Evolutionary conservation across 352 stramenopile species (phyloP).

Genomic region (Phytophthora tentaculata): DNA sequence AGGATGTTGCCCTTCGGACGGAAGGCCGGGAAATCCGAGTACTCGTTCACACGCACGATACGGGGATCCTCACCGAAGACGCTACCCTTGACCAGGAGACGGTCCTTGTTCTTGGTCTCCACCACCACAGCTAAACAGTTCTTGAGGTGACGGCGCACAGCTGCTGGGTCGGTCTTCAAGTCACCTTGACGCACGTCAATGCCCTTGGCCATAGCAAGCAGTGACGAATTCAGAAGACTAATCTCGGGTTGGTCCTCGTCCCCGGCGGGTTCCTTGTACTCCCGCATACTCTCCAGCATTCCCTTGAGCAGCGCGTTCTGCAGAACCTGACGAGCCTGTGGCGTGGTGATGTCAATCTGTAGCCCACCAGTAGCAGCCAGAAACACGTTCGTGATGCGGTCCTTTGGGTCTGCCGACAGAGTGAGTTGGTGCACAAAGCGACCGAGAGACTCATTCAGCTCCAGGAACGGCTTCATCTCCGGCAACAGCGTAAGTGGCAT

Average conservation of each 20-base stretch:
- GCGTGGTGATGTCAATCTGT: constrained; percentile 80
- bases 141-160: constrained; percentile 68
- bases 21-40: constrained; percentile 87
- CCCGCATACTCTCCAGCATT: constrained; percentile 66
- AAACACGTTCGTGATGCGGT: constrained; percentile 69
- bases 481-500: constrained; percentile 78
- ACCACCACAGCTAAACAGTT: constrained; percentile 81
- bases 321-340: constrained; percentile 71
- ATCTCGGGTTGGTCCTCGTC: constrained; percentile 33
- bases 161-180: constrained; percentile 41
- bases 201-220: constrained; percentile 75
- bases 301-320: constrained; percentile 81
- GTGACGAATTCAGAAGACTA: constrained; percentile 69
- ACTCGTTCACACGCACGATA: constrained; percentile 83
- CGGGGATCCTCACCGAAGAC: constrained; percentile 86
- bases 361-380: constrained; percentile 67
- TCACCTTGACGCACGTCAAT: constrained; percentile 83
- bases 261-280: constrained; percentile 24
- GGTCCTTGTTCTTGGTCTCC: constrained; percentile 62
- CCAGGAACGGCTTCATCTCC: constrained; percentile 86
- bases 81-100: constrained; percentile 73
- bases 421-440: constrained; percentile 74
- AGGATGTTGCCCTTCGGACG: constrained; percentile 79
- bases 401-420: constrained; percentile 66
- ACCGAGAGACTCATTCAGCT: constrained; percentile 72